phyloP scores from a whole-genome alignment of 371 early-diverging fungal genomes.

The Lichtheimia ramosa region DNA sequence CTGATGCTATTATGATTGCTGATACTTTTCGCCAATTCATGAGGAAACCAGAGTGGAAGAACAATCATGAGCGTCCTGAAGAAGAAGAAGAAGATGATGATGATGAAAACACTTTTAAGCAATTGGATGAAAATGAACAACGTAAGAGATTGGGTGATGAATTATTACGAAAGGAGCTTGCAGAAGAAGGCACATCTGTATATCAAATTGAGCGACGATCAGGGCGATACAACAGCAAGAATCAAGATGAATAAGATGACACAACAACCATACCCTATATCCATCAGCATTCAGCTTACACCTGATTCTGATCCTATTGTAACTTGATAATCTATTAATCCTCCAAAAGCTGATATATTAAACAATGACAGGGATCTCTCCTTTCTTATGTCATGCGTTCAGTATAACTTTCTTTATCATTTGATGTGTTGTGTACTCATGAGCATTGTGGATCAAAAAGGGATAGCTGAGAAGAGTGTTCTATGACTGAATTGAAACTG shows the following conservation, averaged over 20 bases:
- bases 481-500: too few relatives aligned
- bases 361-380: too few relatives aligned
- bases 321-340: background rate
- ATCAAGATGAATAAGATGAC: slow-evolving; percentile 4
- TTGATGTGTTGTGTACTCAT: too few relatives aligned
- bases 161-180: slow-evolving; percentile 25
- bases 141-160: slow-evolving; percentile 21
- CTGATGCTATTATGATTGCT: slow-evolving; percentile 51
- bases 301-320: background rate
- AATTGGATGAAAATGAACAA: background rate
- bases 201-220: slow-evolving; percentile 21
- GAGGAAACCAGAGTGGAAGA: slow-evolving; percentile 54
- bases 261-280: too few relatives aligned
- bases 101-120: slow-evolving; percentile 4
- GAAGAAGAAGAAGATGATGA: slow-evolving; percentile 10
- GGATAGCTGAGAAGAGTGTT: too few relatives aligned
- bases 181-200: slow-evolving; percentile 31
- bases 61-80: slow-evolving; percentile 17
- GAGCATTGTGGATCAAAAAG: too few relatives aligned
- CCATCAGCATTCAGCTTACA: too few relatives aligned
- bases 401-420: too few relatives aligned
- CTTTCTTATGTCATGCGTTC: too few relatives aligned
- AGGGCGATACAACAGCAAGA: slow-evolving; percentile 1
- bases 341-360: too few relatives aligned
- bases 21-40: slow-evolving; percentile 50